Base-by-base conservation (phyloP, 2,329 filamentous ascomycete species). In the Colletotrichum destructivum region DNA sequence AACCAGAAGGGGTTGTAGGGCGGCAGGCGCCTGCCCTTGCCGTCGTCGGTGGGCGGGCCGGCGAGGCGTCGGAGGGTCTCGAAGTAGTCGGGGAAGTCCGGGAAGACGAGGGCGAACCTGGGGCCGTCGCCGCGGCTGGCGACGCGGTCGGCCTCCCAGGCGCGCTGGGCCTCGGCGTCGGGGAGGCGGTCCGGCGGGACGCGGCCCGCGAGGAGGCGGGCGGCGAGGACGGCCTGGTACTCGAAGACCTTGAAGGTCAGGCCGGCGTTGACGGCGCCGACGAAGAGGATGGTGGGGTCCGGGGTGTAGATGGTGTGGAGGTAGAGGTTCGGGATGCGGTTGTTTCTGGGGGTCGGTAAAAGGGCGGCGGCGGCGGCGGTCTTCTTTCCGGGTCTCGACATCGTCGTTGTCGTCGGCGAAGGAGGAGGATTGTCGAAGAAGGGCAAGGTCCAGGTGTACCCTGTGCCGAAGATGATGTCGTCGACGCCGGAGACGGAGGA, bases 171-270 rank as follows among this genome's bases (percentile, higher is more conserved):
- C 11, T 82, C 79, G 0, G 81, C 26, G 0, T 84, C 73, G 0
- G 90, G 90, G 1, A 92, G 79, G 0, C 75, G 79, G 0, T 84
- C 85, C 13, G 42, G 23, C 16, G 56, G n/a, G 1, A 55, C 56
- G 1, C 88, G 83, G 0, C 88, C 88, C 0, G 90, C 86, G 0
- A 92, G 82, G 1, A 91, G 78, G 0, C 90, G 82, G 0, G 90
- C 90, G 0, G 87, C 88, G 1, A 89, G 84, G 0, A 92, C 90
- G 4, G 89, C 89, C 75, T 92, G 90, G 88, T 89, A 92, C 79
- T 92, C 91, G 66, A 91, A 92, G 38, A 92, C 85, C 76, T 90
- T 91, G 81, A 93, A 93, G 0, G 91, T 93, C 23, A 93, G 79
- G 0, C 88, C 88, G 0, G 87, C 87, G 2, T 82, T 81, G 0